These are phyloP conservation scores for Coemansia sp. DNA, from an alignment of 371 early-diverging fungal species.

Conservation along the genomic window DNA sequence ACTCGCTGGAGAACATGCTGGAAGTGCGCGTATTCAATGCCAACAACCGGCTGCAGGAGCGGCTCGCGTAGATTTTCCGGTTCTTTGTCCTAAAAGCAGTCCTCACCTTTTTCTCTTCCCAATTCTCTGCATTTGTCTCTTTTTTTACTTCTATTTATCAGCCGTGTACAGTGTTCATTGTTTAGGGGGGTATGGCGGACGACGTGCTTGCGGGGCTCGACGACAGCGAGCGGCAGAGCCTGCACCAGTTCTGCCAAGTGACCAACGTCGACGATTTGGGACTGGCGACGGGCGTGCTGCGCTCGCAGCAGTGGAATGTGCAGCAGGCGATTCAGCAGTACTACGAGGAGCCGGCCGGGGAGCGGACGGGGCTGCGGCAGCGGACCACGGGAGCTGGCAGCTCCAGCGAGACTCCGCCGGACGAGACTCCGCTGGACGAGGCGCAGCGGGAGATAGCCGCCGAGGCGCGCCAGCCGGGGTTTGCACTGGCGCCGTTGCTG, in stretches of 20 bases:
- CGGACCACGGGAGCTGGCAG: not conserved
- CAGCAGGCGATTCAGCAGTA: slow-evolving; percentile 32
- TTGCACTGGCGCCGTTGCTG: slow-evolving; percentile 31
- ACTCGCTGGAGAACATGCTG: slow-evolving; percentile 48
- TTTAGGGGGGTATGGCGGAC: not conserved
- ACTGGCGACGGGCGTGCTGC: slow-evolving; percentile 20
- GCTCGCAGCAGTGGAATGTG: slow-evolving; percentile 28
- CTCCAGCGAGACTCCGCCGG: not conserved
- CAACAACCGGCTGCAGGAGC: slow-evolving; percentile 31
- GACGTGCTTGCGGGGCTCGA: slow-evolving; percentile 17
- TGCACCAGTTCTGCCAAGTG: slow-evolving; percentile 36
- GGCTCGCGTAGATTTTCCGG: not conserved
- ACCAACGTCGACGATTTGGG: slow-evolving; percentile 25
- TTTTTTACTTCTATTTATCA: too few relatives aligned
- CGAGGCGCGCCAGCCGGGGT: slow-evolving; percentile 10
- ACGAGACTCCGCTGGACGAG: not conserved
- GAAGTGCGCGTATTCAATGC: slow-evolving; percentile 40
- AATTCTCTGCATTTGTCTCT: too few relatives aligned
- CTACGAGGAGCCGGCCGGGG: slow-evolving; percentile 18
- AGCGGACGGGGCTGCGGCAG: not conserved
- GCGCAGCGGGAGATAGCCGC: not conserved
- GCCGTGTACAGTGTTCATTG: too few relatives aligned
- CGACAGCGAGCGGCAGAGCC: slow-evolving; percentile 20
- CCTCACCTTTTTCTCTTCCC: not conserved
- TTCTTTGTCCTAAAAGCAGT: too few relatives aligned